Base-by-base conservation (phyloP, 805 yeast genomes). In the Nakazawaea populi region DNA sequence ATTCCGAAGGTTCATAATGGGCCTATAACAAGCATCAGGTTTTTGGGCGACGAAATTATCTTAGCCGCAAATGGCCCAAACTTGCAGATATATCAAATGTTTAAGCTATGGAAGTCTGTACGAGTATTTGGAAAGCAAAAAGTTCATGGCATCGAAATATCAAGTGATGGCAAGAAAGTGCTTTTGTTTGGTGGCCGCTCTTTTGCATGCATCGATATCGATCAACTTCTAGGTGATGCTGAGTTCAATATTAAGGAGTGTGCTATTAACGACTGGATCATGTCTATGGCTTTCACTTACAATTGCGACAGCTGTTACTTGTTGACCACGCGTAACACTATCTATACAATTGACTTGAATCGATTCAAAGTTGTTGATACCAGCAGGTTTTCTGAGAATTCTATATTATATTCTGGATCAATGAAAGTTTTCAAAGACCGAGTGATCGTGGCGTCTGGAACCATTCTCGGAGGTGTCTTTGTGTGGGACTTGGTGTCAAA, bases 381-480 rank as follows among this genome's bases (percentile, higher is more conserved):
- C 10, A 59, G 65, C 14, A 66, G 79, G 28, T 79, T 83, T 59
- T 76, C 76, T 18, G 95, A 89, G 66, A 83, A 86, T 56, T 87
- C 96, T 1, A 85, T 92, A 44, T 71, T 94, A 36, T 94, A 94
- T 63, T 88, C 96, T 5, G 99, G 98, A 0, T 75, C 88, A 1
- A 77, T 92, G 38, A 74, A 73, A 48, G 76, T 76, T 0, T 56
- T 77, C 14, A 62, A 65, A 10, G 72, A 68, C 5, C 64, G 66
- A 37, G 77, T 84, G 0, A 62, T 77, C 4, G 74, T 89, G 11
- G 89, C 89, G 30, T 91, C 97, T 0, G 99, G 99, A 28, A 92
- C 99, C 0, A 97, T 92, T 2, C 83, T 91, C 83, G 84, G 85
- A 45, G 96, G 97, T 11, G 83, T 89, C 1, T 69, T 87, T 4